phyloP scores from a whole-genome alignment of 1,139 yeast species.

The Kodamaea arcana region DNA sequence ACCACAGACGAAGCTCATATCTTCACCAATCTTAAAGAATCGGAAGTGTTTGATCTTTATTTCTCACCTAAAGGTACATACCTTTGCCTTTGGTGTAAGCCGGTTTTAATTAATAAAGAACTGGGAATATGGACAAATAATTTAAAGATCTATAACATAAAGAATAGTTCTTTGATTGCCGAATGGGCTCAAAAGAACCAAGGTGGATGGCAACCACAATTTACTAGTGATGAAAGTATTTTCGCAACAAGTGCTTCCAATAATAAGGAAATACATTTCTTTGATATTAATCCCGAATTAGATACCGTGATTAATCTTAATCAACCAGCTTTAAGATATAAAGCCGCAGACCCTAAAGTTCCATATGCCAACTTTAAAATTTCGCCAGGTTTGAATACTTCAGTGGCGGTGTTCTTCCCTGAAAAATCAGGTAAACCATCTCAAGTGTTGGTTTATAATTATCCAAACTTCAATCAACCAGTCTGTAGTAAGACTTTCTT shows the following conservation, averaged over 20 bases:
- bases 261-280: constrained; percentile 69
- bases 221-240: constrained; percentile 70
- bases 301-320: constrained; percentile 32
- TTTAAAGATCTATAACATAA: constrained; percentile 67
- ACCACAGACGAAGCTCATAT: constrained; percentile 39
- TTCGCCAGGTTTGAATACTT: constrained; percentile 87
- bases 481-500: constrained; percentile 85
- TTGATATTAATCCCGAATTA: constrained; percentile 48
- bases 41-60: constrained; percentile 73
- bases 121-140: constrained; percentile 72
- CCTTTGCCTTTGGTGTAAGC: constrained; percentile 89
- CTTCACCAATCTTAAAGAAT: constrained; percentile 42
- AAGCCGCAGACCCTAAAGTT: constrained; percentile 53
- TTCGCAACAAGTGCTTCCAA: constrained; percentile 59
- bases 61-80: constrained; percentile 88
- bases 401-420: constrained; percentile 89
- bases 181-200: constrained; percentile 80
- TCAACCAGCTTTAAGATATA: constrained; percentile 59
- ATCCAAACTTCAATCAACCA: constrained; percentile 72
- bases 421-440: constrained; percentile 87
- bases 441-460: constrained; percentile 74
- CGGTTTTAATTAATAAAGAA: constrained; percentile 54
- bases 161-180: constrained; percentile 46
- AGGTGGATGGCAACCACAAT: constrained; percentile 89
- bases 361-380: constrained; percentile 56